phyloP scores from a whole-genome alignment of 192 early-diverging fungal species.

The Phycomyces blakesleeanus region DNA sequence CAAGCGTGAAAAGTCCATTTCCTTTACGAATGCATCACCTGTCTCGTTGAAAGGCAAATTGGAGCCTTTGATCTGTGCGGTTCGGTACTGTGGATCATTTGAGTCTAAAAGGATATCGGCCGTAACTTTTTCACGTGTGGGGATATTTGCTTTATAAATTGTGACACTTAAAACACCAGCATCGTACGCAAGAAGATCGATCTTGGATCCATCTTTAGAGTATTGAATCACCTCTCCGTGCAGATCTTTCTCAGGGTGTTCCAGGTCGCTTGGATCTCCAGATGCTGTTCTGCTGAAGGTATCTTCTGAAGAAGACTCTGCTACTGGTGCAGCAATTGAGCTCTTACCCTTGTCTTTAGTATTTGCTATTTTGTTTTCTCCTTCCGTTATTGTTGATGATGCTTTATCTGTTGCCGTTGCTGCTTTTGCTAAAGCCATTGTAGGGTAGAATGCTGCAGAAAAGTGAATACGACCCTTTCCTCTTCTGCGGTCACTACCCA shows the following conservation, averaged over 20 bases:
- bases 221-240: constrained; percentile 33
- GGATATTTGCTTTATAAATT: constrained; percentile 39
- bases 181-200: constrained; percentile 31
- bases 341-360: background rate
- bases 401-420: too few relatives aligned
- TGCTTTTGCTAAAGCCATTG: constrained; percentile 8
- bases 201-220: constrained; percentile 7
- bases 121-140: constrained; percentile 15
- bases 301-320: too few relatives aligned
- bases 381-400: background rate
- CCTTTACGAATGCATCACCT: constrained; percentile 54
- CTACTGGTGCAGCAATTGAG: too few relatives aligned
- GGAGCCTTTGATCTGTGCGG: constrained; percentile 29
- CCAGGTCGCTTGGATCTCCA: too few relatives aligned
- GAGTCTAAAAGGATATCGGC: constrained; percentile 50
- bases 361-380: background rate
- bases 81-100: constrained; percentile 40
- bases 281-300: too few relatives aligned
- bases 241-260: constrained; percentile 13
- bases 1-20: constrained; percentile 53
- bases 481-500: background rate
- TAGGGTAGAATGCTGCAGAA: constrained; percentile 6
- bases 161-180: constrained; percentile 53
- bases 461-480: constrained; percentile 6
- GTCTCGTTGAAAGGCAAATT: constrained; percentile 36